Base-by-base conservation (phyloP, 305 asterid species). In the Ilex paraguariensis region DNA sequence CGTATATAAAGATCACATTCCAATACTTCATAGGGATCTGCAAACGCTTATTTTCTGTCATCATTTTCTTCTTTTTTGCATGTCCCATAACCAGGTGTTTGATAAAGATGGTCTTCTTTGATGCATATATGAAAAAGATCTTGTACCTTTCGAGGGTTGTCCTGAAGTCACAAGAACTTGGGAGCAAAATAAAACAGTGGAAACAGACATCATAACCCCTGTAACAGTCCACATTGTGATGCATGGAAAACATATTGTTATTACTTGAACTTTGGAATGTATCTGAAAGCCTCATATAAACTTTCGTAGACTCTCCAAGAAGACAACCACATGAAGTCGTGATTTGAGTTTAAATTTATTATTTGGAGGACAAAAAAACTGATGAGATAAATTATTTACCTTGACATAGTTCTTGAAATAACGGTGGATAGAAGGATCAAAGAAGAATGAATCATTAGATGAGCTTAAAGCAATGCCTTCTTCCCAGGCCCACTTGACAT, bases 401-500 rank as follows among this genome's bases (percentile, higher is more conserved):
- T 88, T 86, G 62, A 88, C 81, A 63, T 90, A 94, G 64, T 57
- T 78, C 84, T 88, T 94, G 86, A 94, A 94, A 79, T 90, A 88
- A 65, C 70, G 85, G 3, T 93, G 95, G 31, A 90, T 90, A 9
- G 99, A 84, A 40, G 97, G 97, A 80, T 94, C 99, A 54, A 87
- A 94, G 82, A 90, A 94, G 86, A 94, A 94, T 4, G 99, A 94
- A 79, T 94, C 99, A 13, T 90, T 94, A 1, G 99, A 94, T 70
- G 99, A 81, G 78, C 97, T 94, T 65, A 94, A 68, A 49, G 87
- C 96, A 33, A 90, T 86, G 55, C 95, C 97, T 70, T 94, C 99
- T 61, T 90, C 96, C 99, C 97, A 94, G 2, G 99, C 99, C 99
- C 99, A 94, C 83, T 90, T 88, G 31, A 94, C 96, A 70, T 90